A percentile compares a stretch with the other conserved stretches of the same genome.
These are phyloP conservation scores for Helenozyma baotianmanensis DNA, from an alignment of 805 yeast genomes.

Conservation along the genomic window DNA sequence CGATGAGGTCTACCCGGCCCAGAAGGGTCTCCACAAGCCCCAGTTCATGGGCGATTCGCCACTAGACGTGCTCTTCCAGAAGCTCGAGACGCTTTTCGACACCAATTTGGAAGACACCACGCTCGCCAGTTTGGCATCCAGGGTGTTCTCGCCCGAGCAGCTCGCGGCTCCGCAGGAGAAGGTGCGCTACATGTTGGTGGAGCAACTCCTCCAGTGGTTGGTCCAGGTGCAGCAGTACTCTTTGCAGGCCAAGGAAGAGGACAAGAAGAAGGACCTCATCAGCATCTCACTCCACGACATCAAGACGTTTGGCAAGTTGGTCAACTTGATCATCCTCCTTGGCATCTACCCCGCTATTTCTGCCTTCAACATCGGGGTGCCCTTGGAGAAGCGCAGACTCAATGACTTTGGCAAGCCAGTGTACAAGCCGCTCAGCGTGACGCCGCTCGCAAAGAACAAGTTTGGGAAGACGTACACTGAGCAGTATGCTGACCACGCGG, in stretches of 20 bases:
- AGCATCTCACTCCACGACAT: conserved; percentile 83
- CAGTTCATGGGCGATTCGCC: conserved; percentile 26
- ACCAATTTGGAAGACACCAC: conserved; percentile 22
- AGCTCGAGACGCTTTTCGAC: conserved; percentile 22
- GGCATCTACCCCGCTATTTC: conserved; percentile 68
- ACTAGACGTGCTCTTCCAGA: conserved; percentile 30
- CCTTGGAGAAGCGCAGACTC: conserved; percentile 55
- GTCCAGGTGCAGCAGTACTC: conserved; percentile 37
- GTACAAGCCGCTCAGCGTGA: conserved; percentile 22
- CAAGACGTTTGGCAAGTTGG: conserved; percentile 61
- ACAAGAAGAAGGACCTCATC: conserved; percentile 31
- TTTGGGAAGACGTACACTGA: conserved; percentile 9
- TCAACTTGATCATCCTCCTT: conserved; percentile 61
- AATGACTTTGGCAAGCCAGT: conserved; percentile 39
- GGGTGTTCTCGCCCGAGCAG: conserved; percentile 1
- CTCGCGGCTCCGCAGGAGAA: not conserved
- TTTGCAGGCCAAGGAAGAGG: conserved; percentile 12
- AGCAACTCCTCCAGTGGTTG: conserved; percentile 33
- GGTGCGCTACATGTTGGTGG: conserved; percentile 21
- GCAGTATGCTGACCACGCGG: conserved; percentile 14
- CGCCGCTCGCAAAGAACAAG: not conserved
- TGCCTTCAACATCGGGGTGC: conserved; percentile 52
- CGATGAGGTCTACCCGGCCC: conserved; percentile 27
- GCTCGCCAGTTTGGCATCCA: conserved; percentile 7
- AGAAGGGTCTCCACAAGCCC: conserved; percentile 33